A percentile compares a stretch with the other conserved stretches of the same genome.
phyloP scores from a whole-genome alignment of 257 asterid species.

The Solanum megistacrolobum region DNA sequence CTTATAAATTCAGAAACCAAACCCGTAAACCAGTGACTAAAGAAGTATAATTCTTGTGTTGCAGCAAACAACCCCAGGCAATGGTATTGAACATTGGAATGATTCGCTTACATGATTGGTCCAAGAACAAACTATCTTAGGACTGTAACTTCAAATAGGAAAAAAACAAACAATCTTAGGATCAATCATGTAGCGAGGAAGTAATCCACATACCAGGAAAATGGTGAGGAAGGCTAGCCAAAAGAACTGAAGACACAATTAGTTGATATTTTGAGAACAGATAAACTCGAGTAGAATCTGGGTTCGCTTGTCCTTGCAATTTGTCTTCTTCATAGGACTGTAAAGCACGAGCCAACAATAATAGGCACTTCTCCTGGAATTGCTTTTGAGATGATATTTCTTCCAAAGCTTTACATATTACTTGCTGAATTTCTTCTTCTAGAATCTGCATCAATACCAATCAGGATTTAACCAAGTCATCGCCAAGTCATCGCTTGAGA shows the following conservation, averaged over 20 bases:
- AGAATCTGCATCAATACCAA: constrained; percentile 33
- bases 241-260: constrained; percentile 56
- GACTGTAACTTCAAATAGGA: neutral
- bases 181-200: neutral
- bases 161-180: neutral
- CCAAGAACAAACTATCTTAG: neutral
- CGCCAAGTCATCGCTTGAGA: neutral
- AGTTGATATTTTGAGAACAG: constrained; percentile 67
- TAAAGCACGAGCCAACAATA: constrained; percentile 50
- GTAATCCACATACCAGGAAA: constrained; percentile 56
- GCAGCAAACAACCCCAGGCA: neutral
- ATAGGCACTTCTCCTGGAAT: constrained; percentile 70
- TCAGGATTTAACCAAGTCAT: neutral
- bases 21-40: neutral
- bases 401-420: constrained; percentile 64
- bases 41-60: neutral
- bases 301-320: constrained; percentile 19
- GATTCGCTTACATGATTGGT: neutral
- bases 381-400: constrained; percentile 66
- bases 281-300: constrained; percentile 30
- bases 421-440: constrained; percentile 51
- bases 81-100: neutral
- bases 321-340: constrained; percentile 34
- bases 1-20: neutral
- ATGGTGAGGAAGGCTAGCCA: constrained; percentile 85